Base-by-base conservation (phyloP, 78 protist species). In the Cavenderia fasciculata region DNA sequence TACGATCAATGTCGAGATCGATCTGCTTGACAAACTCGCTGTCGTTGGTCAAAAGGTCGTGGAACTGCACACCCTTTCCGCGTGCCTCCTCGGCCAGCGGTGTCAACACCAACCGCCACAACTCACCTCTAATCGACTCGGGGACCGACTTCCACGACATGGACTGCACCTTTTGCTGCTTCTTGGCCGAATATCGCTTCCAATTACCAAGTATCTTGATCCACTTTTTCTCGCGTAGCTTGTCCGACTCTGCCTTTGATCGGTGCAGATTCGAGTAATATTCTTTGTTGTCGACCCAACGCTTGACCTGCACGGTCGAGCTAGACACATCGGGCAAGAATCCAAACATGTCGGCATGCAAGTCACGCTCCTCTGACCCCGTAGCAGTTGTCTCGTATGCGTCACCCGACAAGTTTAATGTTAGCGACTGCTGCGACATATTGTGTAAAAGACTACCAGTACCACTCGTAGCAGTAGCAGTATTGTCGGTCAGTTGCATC, bases 1-100 rank as follows among this genome's bases (percentile, higher is more conserved):
- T 73, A 29, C 95, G 33, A 47, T 93, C 77, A 21, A 93, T 86
- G 29, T 93, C 95, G 56, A 93, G 46, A 70, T 93, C 95, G 57
- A 93, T 93, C 12, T 93, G 95, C 34, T 93, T 79, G 2, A 71
- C 92, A 66, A 84, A 91, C 5, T 91, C 86, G 12, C 85, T 69
- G 43, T 72, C 78, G 12, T 74, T 38, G 25, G 74, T 78, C 0
- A 88, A 21, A 4, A 88, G 19, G 31, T 68, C 74, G 25, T 68
- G 86, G 44, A 25, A 82, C 8, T 51, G 18, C 18, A 65, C 65
- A 29, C 66, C 23, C 8, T 43, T 34, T 6, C 31, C 59, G 41
- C 47, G 18, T 3, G 1, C 6, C 18, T 41, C 56, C 1, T 63
- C 19, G n/a, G n/a, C n/a, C 11, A 19, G 56, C 21, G 90, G 90